Percentiles rank a stretch among this genome's conserved stretches.
phyloP scores from a whole-genome alignment of 2,329 filamentous ascomycete species.

The Aspergillus sp. region DNA sequence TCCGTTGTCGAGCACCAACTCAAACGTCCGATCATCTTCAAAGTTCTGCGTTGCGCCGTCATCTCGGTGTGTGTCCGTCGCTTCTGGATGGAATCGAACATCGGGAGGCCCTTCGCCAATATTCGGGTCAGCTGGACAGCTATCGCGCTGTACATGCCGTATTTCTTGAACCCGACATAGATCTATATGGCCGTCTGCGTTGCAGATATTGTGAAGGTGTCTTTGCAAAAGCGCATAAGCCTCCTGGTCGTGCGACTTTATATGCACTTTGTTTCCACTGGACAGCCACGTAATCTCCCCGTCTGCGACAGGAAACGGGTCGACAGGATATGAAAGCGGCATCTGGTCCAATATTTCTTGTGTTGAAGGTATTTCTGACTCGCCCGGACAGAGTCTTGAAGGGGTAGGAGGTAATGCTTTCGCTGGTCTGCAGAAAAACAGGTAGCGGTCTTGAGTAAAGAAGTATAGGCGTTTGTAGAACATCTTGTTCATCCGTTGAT shows the following conservation, averaged over 20 bases:
- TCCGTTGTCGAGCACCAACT: conserved; percentile 60
- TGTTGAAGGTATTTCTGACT: conserved; percentile 51
- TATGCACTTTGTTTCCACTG: conserved; percentile 44
- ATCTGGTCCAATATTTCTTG: conserved; percentile 54
- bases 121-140: conserved; percentile 51
- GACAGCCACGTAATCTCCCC: conserved; percentile 57
- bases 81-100: conserved; percentile 54
- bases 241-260: conserved; percentile 54
- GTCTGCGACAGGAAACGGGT: conserved; percentile 58
- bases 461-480: conserved; percentile 67
- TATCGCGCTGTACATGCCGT: conserved; percentile 53
- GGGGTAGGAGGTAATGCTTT: conserved; percentile 59
- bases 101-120: conserved; percentile 52
- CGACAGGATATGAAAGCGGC: conserved; percentile 60
- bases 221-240: conserved; percentile 59
- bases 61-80: conserved; percentile 45
- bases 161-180: conserved; percentile 57
- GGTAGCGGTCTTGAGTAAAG: conserved; percentile 60
- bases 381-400: conserved; percentile 49
- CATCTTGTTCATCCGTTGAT: conserved; percentile 57
- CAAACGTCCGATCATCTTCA: conserved; percentile 59
- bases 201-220: conserved; percentile 56
- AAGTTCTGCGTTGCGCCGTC: conserved; percentile 54
- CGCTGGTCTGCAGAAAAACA: conserved; percentile 61
- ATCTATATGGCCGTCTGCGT: conserved; percentile 64